Base-by-base conservation (phyloP, 2,329 filamentous ascomycete species). In the Claviceps digitariae region DNA sequence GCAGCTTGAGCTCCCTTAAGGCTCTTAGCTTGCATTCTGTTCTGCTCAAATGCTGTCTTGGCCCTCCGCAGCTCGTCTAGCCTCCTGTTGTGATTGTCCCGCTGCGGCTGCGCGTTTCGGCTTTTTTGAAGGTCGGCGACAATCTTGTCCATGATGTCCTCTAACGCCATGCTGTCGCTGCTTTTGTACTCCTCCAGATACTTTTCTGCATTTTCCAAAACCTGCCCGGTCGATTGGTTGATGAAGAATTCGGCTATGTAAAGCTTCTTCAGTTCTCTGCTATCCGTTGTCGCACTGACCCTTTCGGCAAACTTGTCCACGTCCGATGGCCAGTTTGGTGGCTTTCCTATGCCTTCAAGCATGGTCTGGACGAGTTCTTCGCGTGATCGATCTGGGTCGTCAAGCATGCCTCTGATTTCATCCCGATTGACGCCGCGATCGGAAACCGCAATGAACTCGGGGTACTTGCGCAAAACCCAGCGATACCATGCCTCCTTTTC, bases 401-500 rank as follows among this genome's bases (percentile, higher is more conserved):
- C 64, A 20, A 71, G 57, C 62, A 68, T 67, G 50, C 59, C 57
- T 51, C 64, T 60, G 51, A 71, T 56, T 51, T 69, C 66, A 5
- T 68, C 66, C 27, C 60, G 58, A 17, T 64, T 61, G 12, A 60
- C 59, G 27, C 60, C 58, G 17, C 58, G 58, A 41, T 65, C 62
- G 17, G 66, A 64, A 9, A 64, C 61, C 27, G 65, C 62, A 21
- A 72, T 62, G 54, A 71, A 69, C 51, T 67, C 67, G 7, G 69
- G 68, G 48, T 70, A 65, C 53, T 60, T 64, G n/a, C 67, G 63
- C 47, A 72, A 57, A 3, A 71, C 68, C 63, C 68, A 73, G 52
- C 73, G 70, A 54, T 78, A 77, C 76, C 78, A 81, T 12, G 70
- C 70, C 55, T 71, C 70, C 60, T 77, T 77, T 61, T 79, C 76